Evolutionary conservation across 768 basidiomycete genomes (phyloP).

Genomic region (Collybiopsis luxurians): DNA sequence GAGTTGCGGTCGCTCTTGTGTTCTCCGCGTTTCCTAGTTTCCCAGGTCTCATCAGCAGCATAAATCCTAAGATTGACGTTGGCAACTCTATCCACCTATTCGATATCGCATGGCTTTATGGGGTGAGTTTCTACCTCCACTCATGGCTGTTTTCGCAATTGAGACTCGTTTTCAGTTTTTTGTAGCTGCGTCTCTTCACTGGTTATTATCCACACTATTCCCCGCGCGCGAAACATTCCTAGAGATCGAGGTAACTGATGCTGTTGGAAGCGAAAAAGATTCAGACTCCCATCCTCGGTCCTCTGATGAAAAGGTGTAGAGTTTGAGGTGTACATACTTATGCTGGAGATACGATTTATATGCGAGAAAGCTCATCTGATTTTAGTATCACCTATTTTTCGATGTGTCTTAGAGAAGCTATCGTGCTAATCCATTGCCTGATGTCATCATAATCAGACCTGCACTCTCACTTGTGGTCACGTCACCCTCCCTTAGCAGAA

Average conservation of each 20-base stretch:
- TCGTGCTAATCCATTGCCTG: no score
- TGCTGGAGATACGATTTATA: no score
- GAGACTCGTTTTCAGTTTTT: constrained; percentile 31
- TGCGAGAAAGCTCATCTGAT: no score
- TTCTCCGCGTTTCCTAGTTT: constrained; percentile 67
- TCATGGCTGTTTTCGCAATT: not conserved
- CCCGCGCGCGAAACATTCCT: constrained; percentile 42
- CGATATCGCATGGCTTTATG: constrained; percentile 75
- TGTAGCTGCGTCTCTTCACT: constrained; percentile 31
- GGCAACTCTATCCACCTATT: constrained; percentile 58
- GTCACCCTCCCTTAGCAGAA: no score
- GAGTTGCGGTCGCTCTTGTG: constrained; percentile 67
- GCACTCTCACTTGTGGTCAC: no score
- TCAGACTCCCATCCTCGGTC: not conserved
- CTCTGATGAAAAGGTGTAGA: not conserved
- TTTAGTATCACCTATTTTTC: no score
- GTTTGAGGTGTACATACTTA: no score
- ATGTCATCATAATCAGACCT: no score
- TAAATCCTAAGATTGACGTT: constrained; percentile 62
- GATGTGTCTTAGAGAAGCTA: no score
- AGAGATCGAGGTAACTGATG: constrained; percentile 24
- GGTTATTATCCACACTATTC: constrained; percentile 34
- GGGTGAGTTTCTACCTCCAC: constrained; percentile 40
- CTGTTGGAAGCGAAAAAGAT: constrained; percentile 11
- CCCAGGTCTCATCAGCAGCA: constrained; percentile 75